Evolutionary conservation across 306 rosid genomes (phyloP), one percentile per base, ranked within the genome.

Genomic region (Prunus davidiana): DNA sequence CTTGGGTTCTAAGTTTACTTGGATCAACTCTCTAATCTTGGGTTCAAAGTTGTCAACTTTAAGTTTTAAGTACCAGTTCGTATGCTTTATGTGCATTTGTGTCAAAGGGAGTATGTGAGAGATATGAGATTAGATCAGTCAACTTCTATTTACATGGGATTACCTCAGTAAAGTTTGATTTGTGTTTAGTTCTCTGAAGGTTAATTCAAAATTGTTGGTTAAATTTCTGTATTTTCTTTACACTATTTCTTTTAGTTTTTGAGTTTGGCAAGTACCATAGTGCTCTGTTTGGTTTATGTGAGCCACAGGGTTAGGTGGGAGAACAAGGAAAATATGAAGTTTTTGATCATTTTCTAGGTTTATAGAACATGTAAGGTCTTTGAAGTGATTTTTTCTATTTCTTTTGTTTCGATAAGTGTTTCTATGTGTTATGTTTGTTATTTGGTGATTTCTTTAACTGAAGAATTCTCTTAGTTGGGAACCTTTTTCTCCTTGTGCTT

Each of bases 381-480:
- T 22, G 63, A 22, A 12, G 60, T 52, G 38, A 65, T 27, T 67
- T 72, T 7, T 27, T 51, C 41, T 22, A 14, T 56, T 57, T 54
- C 38, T 13, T 12, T 58, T 19, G 41, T 56, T 63, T 13, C 10
- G 4, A 0, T 25, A 13, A 50, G 25, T 25, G 32, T 28, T 47
- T 51, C 25, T 49, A 16, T 49, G 50, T 71, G 20, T 45, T 18
- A 24, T 58, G 43, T 63, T 32, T 63, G 64, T 67, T 52, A 6
- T 30, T 61, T 71, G 45, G 73, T 61, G 61, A 62, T 64, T 56
- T 81, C 64, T 46, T 65, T 22, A 14, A n/a, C 57, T 67, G 25
- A 20, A 45, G 50, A 32, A 52, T 64, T 54, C 47, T 20, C 15
- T 13, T 46, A 3, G 5, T 72, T 22, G 9, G 25, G 38, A 0